Evolutionary conservation across 73 alveolate species (phyloP), one percentile per base, ranked within the genome.

Genomic region (Halteria grandinella): DNA sequence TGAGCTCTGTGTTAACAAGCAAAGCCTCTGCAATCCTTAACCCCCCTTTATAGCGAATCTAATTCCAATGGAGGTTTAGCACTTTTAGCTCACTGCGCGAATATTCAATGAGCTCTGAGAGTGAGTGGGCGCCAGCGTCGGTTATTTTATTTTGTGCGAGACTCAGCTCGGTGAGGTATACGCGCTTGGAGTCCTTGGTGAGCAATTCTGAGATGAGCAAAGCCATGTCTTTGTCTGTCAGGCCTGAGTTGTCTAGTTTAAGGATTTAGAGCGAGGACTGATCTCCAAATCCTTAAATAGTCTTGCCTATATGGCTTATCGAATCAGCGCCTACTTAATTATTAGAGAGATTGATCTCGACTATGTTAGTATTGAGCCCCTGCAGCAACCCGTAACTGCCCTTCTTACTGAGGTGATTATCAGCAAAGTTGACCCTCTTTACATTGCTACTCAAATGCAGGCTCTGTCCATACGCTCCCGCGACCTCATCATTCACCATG

Each of bases 31-130:
- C 86, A n/a, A 85, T 24, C 31, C 33, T 44, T 7, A 47, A 11
- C 20, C 75, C 86, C 3, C 93, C 89, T 33, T 77, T 62, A 29
- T 69, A 60, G 41, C 53, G 75, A 25, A 85, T 85, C 54, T 75
- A 49, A 74, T 85, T 85, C 93, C 89, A 85, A 45, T 72, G 75
- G 24, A 85, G 36, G 36, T 51, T 58, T 32, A 85, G 54, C 1
- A 52, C 81, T 27, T 32, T 71, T 21, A 85, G 12, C 12, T 29
- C 21, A 17, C n/a, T n/a, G n/a, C n/a, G n/a, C n/a, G n/a, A n/a
- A n/a, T n/a, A n/a, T n/a, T n/a, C n/a, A n/a, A n/a, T 28, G 15
- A n/a, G n/a, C n/a, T n/a, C n/a, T n/a, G n/a, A n/a, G n/a, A n/a
- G n/a, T n/a, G n/a, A n/a, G n/a, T 47, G 48, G 15, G 85, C 90